Evolutionary conservation across 495 filamentous ascomycete genomes (phyloP), one percentile per base, ranked within the genome.

Genomic region (Cercophora scortea): DNA sequence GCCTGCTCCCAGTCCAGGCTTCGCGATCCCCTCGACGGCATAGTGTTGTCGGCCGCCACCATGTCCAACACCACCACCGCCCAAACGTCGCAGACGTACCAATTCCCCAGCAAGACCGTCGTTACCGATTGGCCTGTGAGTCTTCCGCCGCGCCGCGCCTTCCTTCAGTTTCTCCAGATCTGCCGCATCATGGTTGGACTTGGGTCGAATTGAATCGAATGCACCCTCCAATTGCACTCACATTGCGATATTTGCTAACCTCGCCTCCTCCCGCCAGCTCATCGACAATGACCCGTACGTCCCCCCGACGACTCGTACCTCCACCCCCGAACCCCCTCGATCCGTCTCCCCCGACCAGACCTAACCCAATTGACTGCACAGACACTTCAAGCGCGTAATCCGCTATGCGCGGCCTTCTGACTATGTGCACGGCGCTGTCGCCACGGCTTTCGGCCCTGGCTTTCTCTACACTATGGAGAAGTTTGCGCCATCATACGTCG

Each of bases 211-310:
- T 25, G 25, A 25, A 25, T 25, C 5, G 25, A 5, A 25, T 25
- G 25, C 25, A 25, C 25, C 25, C 25, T 25, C 25, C 25, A 25
- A 25, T 25, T 25, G 25, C 25, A 25, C 25, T 25, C 25, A 2
- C 25, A 5, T 2, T 25, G 25, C 25, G 2, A 25, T 5, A 2
- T 25, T 35, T 17, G 6, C 41, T 33, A 45, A 45, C 12, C 38
- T 8, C 40, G 5, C 32, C 44, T 44, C 42, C 50, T 49, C 38
- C 57, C 57, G 54, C 61, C 62, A 97, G 92, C 85, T 96, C 73
- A 97, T 97, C 68, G 92, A 97, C 75, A 90, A 83, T 74, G 92
- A 97, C 73, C 92, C 92, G 92, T 97, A 89, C 68, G 86, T 71
- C 58, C 32, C 42, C 42, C 53, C 47, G 38, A 12, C 12, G 15